These are phyloP conservation scores for Bassia scoparia DNA, from an alignment of 148 eudicot genomes.

Conservation along the genomic window DNA sequence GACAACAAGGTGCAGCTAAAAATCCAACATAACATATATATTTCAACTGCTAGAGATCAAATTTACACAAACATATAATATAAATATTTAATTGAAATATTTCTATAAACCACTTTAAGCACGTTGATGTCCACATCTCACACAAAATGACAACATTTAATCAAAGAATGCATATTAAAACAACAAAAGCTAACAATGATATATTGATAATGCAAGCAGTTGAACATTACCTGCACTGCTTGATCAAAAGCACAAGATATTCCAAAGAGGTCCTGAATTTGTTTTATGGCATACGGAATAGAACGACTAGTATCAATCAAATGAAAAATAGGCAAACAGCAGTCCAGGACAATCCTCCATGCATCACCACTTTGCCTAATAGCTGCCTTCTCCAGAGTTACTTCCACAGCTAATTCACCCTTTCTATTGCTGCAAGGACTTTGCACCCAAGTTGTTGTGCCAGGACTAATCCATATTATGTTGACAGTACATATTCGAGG, in stretches of 20 bases:
- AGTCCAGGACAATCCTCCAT: slow-evolving; percentile 84
- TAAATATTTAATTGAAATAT: not conserved
- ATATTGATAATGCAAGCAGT: not conserved
- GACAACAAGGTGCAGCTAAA: not conserved
- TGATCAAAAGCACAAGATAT: slow-evolving; percentile 92
- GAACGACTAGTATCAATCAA: slow-evolving; percentile 72
- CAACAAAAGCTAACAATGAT: not conserved
- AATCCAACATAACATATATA: not conserved
- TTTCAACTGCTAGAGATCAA: not conserved
- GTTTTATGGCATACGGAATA: slow-evolving; percentile 84
- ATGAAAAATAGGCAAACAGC: slow-evolving; percentile 80
- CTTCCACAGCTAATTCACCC: slow-evolving; percentile 84
- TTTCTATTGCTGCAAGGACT: slow-evolving; percentile 40
- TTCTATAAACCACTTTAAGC: not conserved
- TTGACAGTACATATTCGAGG: slow-evolving; percentile 67
- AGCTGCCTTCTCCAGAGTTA: slow-evolving; percentile 66
- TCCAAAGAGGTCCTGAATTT: slow-evolving; percentile 85
- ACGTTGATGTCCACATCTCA: not conserved
- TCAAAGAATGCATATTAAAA: not conserved
- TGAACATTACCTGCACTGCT: slow-evolving; percentile 69
- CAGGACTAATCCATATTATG: slow-evolving; percentile 75
- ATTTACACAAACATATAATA: not conserved
- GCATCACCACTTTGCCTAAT: slow-evolving; percentile 84
- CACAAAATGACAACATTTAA: not conserved
- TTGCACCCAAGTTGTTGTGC: slow-evolving; percentile 63